Percentiles rank a stretch among this genome's conserved stretches.
Conservation (phyloP, 176 grass and related monocot genomes). For the Tillandsia fasciculata region DNA sequence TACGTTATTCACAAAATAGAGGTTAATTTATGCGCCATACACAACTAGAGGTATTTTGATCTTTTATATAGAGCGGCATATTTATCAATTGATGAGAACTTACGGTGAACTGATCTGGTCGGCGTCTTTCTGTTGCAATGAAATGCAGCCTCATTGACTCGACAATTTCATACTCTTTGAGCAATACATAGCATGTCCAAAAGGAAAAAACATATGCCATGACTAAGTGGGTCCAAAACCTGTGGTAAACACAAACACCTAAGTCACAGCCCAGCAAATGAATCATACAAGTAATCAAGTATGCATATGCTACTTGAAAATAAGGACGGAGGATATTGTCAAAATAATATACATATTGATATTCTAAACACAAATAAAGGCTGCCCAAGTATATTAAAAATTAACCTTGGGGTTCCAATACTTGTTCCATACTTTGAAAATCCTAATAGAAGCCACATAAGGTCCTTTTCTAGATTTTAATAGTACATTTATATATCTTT, state of each 20-base stretch:
- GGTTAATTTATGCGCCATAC: no score
- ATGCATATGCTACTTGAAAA: no score
- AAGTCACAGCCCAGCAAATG: background rate
- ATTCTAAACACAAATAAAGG: no score
- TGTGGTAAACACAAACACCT: slow-evolving; percentile 25
- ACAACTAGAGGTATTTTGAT: background rate
- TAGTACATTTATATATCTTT: no score
- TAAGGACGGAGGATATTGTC: no score
- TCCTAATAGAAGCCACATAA: no score
- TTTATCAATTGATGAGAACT: slow-evolving; percentile 5
- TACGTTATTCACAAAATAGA: slow-evolving; percentile 7
- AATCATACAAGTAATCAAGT: background rate
- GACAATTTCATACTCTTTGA: slow-evolving; percentile 73
- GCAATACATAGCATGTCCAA: slow-evolving; percentile 92
- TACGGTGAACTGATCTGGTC: slow-evolving; percentile 96
- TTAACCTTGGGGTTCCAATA: no score
- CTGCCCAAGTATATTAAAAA: no score
- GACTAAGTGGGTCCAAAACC: slow-evolving; percentile 65
- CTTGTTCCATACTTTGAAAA: no score
- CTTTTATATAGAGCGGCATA: background rate
- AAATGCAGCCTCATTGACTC: slow-evolving; percentile 81
- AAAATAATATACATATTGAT: no score
- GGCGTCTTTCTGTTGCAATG: slow-evolving; percentile 81
- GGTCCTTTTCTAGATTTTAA: no score
- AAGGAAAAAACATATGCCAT: slow-evolving; percentile 94